phyloP scores from a whole-genome alignment of 139 green algal genomes.

The Astrephomene gubernaculifera region DNA sequence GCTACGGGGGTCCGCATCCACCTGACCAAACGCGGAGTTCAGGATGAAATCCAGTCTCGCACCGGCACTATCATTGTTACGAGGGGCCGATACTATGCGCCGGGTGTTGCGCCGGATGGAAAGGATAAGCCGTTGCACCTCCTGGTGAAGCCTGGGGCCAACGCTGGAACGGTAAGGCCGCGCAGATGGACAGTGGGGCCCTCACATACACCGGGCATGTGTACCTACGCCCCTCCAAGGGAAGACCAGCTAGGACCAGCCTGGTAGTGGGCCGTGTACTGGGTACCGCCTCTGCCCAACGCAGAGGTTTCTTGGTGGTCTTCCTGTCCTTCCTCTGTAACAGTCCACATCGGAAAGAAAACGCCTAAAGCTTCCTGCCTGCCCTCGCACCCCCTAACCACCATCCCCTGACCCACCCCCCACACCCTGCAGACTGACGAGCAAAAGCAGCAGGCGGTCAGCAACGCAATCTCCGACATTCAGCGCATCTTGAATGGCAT shows the following conservation, averaged over 20 bases:
- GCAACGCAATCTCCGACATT: slow-evolving; percentile 55
- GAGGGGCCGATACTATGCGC: slow-evolving; percentile 61
- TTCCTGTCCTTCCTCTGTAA: too few relatives aligned
- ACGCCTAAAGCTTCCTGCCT: too few relatives aligned
- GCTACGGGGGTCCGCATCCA: slow-evolving; percentile 50
- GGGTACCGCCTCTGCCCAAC: too few relatives aligned
- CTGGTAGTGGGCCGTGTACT: too few relatives aligned
- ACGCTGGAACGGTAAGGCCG: slow-evolving; percentile 3
- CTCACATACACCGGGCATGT: too few relatives aligned
- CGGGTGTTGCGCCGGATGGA: slow-evolving; percentile 35
- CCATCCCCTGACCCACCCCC: too few relatives aligned
- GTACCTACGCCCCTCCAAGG: too few relatives aligned
- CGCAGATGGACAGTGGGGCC: too few relatives aligned
- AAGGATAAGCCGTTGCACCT: slow-evolving; percentile 65
- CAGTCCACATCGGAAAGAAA: too few relatives aligned
- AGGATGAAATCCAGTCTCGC: slow-evolving; percentile 67
- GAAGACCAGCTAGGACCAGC: too few relatives aligned
- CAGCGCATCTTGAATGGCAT: slow-evolving; percentile 50
- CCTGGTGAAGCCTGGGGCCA: slow-evolving; percentile 51
- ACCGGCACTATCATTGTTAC: slow-evolving; percentile 60
- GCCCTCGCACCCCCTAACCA: too few relatives aligned
- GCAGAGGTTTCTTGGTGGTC: too few relatives aligned
- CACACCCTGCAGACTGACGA: slow-evolving; percentile 60
- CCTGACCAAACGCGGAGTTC: slow-evolving; percentile 59
- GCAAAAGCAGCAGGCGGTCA: slow-evolving; percentile 57